Conservation (phyloP, 768 basidiomycete species). For the Fomitopsis serialis region DNA sequence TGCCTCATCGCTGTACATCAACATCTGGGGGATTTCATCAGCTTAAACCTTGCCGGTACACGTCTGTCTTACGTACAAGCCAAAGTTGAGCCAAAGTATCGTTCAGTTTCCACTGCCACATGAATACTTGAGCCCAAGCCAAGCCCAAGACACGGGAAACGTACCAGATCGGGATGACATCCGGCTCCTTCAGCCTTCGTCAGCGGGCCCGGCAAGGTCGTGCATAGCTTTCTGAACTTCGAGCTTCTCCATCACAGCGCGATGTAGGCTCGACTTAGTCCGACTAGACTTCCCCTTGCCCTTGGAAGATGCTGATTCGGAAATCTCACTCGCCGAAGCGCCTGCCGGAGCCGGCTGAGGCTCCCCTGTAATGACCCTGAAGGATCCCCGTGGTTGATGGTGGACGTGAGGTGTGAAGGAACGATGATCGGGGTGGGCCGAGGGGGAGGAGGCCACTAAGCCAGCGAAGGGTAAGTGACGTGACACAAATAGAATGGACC, state of each 20-base stretch:
- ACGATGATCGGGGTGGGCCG: slow-evolving; percentile 75
- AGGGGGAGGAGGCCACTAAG: slow-evolving; percentile 81
- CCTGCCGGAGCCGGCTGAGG: neutral
- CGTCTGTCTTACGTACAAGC: no score
- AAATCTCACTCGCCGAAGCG: neutral
- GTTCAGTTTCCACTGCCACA: no score
- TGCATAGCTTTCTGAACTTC: slow-evolving; percentile 70
- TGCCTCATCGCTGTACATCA: no score
- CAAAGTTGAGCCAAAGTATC: no score
- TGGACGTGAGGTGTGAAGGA: slow-evolving; percentile 52
- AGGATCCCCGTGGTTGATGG: neutral
- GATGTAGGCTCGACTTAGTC: slow-evolving; percentile 57
- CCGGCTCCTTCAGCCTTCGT: neutral
- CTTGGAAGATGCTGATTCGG: slow-evolving; percentile 11
- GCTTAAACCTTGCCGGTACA: no score
- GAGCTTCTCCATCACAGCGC: slow-evolving; percentile 68
- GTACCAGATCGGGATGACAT: neutral
- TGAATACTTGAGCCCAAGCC: no score
- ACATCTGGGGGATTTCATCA: no score
- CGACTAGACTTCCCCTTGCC: slow-evolving; percentile 19
- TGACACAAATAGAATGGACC: neutral
- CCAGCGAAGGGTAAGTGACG: neutral
- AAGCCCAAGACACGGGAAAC: neutral
- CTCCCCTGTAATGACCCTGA: neutral
- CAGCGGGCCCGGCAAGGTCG: slow-evolving; percentile 29